A percentile compares a stretch with the other conserved stretches of the same genome.
phyloP scores from a whole-genome alignment of 1,284 basidiomycete species.

The Austroboletus niveus region DNA sequence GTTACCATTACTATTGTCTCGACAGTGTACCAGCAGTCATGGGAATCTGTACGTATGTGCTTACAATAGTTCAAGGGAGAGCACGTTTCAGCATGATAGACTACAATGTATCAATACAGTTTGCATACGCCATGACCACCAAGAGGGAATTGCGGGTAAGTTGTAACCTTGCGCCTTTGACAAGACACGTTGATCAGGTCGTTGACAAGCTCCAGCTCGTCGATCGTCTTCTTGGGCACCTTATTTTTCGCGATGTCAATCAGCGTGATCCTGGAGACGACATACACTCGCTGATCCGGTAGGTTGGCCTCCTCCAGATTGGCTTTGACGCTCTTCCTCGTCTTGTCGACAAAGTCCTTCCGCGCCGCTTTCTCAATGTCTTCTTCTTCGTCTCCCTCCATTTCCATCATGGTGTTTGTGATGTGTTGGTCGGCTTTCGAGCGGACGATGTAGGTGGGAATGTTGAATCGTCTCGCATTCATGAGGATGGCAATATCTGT shows the following conservation, averaged over 20 bases:
- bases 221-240: conserved; percentile 15
- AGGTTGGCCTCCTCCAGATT: conserved; percentile 18
- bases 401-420: conserved; percentile 30
- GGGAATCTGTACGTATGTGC: too few species aligned
- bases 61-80: too few species aligned
- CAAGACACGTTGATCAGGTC: conserved; percentile 12
- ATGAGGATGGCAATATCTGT: too few species aligned
- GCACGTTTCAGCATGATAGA: too few species aligned
- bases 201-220: conserved; percentile 18
- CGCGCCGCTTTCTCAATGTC: conserved; percentile 8
- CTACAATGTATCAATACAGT: too few species aligned
- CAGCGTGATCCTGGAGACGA: conserved; percentile 10
- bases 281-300: not conserved
- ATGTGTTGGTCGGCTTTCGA: conserved; percentile 33
- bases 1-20: too few species aligned
- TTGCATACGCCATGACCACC: too few species aligned
- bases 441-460: too few species aligned
- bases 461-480: too few species aligned
- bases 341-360: not conserved
- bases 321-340: conserved; percentile 7
- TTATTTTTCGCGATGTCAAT: conserved; percentile 12
- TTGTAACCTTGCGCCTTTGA: conserved; percentile 3
- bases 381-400: conserved; percentile 12
- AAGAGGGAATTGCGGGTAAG: too few species aligned
- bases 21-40: too few species aligned